Evolutionary conservation across 163 green algal species (phyloP), one percentile per base, ranked within the genome.

Genomic region (Coccomyxa subellipsoidea): DNA sequence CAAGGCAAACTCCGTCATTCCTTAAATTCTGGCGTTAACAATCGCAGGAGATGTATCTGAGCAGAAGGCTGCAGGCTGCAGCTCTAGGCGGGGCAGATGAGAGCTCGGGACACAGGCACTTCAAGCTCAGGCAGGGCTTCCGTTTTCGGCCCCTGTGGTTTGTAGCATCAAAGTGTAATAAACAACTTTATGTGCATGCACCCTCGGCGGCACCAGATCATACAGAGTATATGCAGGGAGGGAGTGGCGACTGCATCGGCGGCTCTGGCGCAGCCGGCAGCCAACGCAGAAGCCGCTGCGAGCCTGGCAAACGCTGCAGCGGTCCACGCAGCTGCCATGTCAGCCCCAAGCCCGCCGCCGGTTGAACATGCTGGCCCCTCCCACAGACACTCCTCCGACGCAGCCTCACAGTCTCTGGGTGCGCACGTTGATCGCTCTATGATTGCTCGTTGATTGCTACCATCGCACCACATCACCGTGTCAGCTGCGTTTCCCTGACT

Each of bases 1-100:
- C n/a, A n/a, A n/a, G n/a, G n/a, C n/a, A n/a, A n/a, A n/a, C n/a
- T n/a, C n/a, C n/a, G n/a, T n/a, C n/a, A n/a, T n/a, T n/a, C n/a
- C n/a, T n/a, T n/a, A n/a, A n/a, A 77, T 31, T 77, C 32, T 77
- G 71, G 15, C 2, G n/a, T 31, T 12, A 31, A 4, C 40, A 38
- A 47, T 39, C 47, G 77, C 39, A 81, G 77, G 77, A 81, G 40
- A 27, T 10, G 29, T 81, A 81, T 47, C 77, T 81, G 8, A 81
- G 39, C 39, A 47, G 2, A 31, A 47, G 77, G 77, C 47, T 81
- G 39, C 12, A 34, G 18, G 47, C 25, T n/a, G 77, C 40, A 25
- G 77, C 77, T 8, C 9, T 18, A 36, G 53, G 40, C n/a, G 9
- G 29, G 25, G 10, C 39, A 21, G n/a, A 15, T 32, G 27, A 69